phyloP scores from a whole-genome alignment of 768 basidiomycete species.

The Hortiboletus flavorubellus region DNA sequence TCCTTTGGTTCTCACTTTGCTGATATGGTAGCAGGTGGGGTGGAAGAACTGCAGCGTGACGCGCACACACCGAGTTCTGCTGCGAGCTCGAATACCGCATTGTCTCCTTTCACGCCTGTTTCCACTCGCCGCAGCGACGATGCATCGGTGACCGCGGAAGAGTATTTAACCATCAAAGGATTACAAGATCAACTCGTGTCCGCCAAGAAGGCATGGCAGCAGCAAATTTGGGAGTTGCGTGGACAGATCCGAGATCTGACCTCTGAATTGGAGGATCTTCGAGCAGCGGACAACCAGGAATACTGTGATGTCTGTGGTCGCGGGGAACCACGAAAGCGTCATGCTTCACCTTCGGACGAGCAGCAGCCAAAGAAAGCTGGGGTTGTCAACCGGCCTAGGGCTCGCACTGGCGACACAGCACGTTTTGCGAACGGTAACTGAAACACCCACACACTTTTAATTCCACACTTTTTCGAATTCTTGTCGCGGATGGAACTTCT shows the following conservation, averaged over 20 bases:
- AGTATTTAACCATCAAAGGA: slow-evolving; percentile 44
- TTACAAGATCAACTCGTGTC: slow-evolving; percentile 60
- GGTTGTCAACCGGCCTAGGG: slow-evolving; percentile 62
- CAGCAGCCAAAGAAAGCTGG: slow-evolving; percentile 30
- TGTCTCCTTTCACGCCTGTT: slow-evolving; percentile 49
- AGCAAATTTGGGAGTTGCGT: slow-evolving; percentile 72
- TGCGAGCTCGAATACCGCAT: slow-evolving; percentile 36
- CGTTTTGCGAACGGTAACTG: slow-evolving; percentile 53
- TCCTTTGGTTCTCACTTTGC: slow-evolving; percentile 71
- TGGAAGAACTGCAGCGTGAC: slow-evolving; percentile 37
- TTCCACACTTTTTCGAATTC: slow-evolving; percentile 7
- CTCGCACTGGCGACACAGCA: slow-evolving; percentile 60
- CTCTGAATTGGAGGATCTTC: slow-evolving; percentile 60
- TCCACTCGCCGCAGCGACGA: slow-evolving; percentile 35
- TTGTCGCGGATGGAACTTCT: slow-evolving; percentile 18
- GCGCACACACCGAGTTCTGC: slow-evolving; percentile 50
- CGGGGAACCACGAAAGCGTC: slow-evolving; percentile 29
- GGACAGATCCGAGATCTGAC: slow-evolving; percentile 70
- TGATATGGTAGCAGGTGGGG: slow-evolving; percentile 34
- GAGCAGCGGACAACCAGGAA: slow-evolving; percentile 36
- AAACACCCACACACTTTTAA: slow-evolving; percentile 13
- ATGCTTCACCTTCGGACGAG: slow-evolving; percentile 11
- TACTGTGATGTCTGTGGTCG: slow-evolving; percentile 65
- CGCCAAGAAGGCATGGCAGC: slow-evolving; percentile 64
- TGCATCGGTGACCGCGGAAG: slow-evolving; percentile 33